Base-by-base conservation (phyloP, 257 asterid genomes). In the Fraxinus pennsylvanica region DNA sequence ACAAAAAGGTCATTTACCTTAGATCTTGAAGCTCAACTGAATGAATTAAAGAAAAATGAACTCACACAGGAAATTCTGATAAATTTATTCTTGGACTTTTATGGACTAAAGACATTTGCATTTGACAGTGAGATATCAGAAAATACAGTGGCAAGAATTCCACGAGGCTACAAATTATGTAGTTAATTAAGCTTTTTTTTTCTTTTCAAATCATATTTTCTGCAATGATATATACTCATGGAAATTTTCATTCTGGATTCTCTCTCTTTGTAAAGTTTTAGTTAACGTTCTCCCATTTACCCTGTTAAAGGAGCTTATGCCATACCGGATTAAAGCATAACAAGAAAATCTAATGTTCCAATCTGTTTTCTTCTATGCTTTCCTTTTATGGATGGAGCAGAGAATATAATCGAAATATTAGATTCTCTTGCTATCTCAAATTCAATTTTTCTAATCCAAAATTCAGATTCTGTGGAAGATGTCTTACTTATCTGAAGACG, bases 401-500 rank as follows among this genome's bases (percentile, higher is more conserved):
- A 63, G 54, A 75, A 71, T 32, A 30, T 9, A 22, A 63, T 6
- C 25, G n/a, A 50, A 74, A 21, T 70, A 71, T 32, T 30, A 4
- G 45, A 59, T 1, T n/a, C 8, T 52, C 38, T 14, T 68, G n/a
- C 68, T 69, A 68, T 77, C 45, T 67, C 50, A 68, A 70, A 79
- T 32, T 22, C 17, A 74, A 72, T 30, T 66, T 21, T 35, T 76
- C 30, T 22, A 67, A 71, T 43, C 17, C 7, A 9, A 21, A 52
- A 76, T 82, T 70, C 83, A 75, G 80, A 39, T 74, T 76, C 41
- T 54, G 17, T 65, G 81, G 54, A 85, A 81, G 81, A 87, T 87
- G 91, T 81, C 89, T 73, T 74, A 19, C 84, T 87, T 90, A 29
- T 87, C 89, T 22, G 92, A 88, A 80, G 94, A 76, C 0, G 92